phyloP scores from a whole-genome alignment of 495 filamentous ascomycete genomes.

The Glonium stellatum region DNA sequence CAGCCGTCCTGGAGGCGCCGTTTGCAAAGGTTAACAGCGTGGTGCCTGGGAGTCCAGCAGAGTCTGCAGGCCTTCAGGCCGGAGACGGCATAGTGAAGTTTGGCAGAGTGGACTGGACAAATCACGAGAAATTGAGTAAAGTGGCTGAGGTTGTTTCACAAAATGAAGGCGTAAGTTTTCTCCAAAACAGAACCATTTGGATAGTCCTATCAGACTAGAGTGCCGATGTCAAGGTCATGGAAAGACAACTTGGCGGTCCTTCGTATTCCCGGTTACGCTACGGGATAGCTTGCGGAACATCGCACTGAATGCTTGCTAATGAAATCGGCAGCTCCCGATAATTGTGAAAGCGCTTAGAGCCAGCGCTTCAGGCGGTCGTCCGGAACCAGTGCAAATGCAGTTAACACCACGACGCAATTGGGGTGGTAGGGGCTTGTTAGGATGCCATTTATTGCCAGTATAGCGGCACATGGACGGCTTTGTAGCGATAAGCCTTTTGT shows the following conservation, averaged over 20 bases:
- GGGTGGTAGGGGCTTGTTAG: constrained; percentile 82
- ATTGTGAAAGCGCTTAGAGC: constrained; percentile 57
- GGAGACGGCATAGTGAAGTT: constrained; percentile 84
- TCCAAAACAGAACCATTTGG: background rate
- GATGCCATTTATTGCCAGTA: constrained; percentile 80
- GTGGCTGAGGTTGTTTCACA: constrained; percentile 78
- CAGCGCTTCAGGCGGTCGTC: constrained; percentile 22
- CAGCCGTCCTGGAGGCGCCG: constrained; percentile 49
- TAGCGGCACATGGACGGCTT: constrained; percentile 29
- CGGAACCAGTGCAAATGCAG: constrained; percentile 57
- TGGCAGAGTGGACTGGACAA: constrained; percentile 70
- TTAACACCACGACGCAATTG: constrained; percentile 70
- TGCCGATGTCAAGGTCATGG: background rate
- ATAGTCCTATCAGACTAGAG: background rate
- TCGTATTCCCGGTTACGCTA: background rate
- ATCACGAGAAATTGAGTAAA: constrained; percentile 77
- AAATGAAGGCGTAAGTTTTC: constrained; percentile 76
- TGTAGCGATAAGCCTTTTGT: constrained; percentile 5
- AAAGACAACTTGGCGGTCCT: background rate
- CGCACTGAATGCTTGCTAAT: constrained; percentile 8
- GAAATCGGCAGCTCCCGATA: constrained; percentile 51
- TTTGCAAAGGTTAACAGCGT: constrained; percentile 92
- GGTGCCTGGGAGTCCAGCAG: constrained; percentile 70
- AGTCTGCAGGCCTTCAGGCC: constrained; percentile 68
- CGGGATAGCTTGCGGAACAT: background rate